Evolutionary conservation across 83 land plant species (phyloP), one percentile per base, ranked within the genome.

Genomic region (Thuja plicata): DNA sequence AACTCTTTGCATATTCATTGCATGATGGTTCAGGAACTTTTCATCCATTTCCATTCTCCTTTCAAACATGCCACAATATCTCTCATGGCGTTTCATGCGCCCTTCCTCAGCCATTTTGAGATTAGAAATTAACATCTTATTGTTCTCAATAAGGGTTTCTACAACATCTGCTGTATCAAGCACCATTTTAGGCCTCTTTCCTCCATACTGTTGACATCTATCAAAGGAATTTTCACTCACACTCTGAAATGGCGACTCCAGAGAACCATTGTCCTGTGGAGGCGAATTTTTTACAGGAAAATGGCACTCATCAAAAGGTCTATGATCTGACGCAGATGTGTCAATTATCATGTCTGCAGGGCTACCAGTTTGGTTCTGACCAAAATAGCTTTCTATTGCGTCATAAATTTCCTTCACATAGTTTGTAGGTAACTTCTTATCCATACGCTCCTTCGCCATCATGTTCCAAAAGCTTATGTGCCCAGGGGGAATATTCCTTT

Each of bases 11-110:
- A 85, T 50, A 48, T 85, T 85, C 87, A 85, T 85, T 54, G 87
- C 87, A 85, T 85, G 87, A 52, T 85, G 87, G 24, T 85, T 85
- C 87, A 85, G 66, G 30, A 46, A 85, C 57, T 85, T 85, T 46
- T 85, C 87, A 85, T 85, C 87, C 87, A 85, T 85, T 50, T 85
- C 87, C 87, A 85, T 85, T 55, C 62, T 85, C 40, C 87, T 30
- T 85, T 85, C 87, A 85, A 85, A 54, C 66, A 85, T 48, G 13
- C 50, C 54, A 85, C 87, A 85, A 55, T 54, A 85, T 85, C 57
- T 50, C 30, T 85, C 87, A 85, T 85, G 87, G 40, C 87, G 37
- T 85, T 85, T 85, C 87, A 54, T 85, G 52, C 66, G 57, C 66
- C 87, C 87, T 50, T 85, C 87, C 87, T 85, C 87, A 27, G 87